Evolutionary conservation across 805 yeast genomes (phyloP).

Genomic region (Sugiyamaella marilandica): DNA sequence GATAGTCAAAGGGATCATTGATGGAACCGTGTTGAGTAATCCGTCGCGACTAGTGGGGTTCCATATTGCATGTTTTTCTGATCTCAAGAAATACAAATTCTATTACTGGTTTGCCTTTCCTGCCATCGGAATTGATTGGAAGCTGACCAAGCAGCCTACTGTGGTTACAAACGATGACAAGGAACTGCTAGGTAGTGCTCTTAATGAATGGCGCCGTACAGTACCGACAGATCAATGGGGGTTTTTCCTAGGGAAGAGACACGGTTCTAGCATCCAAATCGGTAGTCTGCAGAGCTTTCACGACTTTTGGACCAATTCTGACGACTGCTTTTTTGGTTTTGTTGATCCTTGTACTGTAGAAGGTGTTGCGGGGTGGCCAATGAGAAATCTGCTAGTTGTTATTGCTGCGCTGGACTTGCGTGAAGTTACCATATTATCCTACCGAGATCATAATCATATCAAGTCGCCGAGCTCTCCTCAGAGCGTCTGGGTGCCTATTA

Average conservation of each 20-base stretch:
- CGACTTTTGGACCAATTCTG: neutral
- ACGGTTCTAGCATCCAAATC: neutral
- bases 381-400: slow-evolving; percentile 55
- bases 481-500: slow-evolving; percentile 28
- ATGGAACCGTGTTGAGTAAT: slow-evolving; percentile 34
- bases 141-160: neutral
- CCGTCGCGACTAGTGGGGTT: slow-evolving; percentile 44
- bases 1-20: slow-evolving; percentile 24
- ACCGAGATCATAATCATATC: slow-evolving; percentile 30
- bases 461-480: slow-evolving; percentile 3
- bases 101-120: slow-evolving; percentile 91
- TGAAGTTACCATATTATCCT: slow-evolving; percentile 38
- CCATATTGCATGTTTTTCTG: slow-evolving; percentile 67
- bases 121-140: slow-evolving; percentile 52
- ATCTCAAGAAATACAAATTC: slow-evolving; percentile 80
- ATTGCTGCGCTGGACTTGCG: slow-evolving; percentile 37
- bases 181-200: slow-evolving; percentile 1
- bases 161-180: neutral
- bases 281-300: neutral
- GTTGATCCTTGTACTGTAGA: slow-evolving; percentile 38
- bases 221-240: slow-evolving; percentile 25
- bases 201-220: slow-evolving; percentile 13
- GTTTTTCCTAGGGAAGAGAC: slow-evolving; percentile 26
- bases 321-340: slow-evolving; percentile 32
- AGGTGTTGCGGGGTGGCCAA: slow-evolving; percentile 45